phyloP scores from a whole-genome alignment of 1,139 yeast genomes.

The Pichia sp. region DNA sequence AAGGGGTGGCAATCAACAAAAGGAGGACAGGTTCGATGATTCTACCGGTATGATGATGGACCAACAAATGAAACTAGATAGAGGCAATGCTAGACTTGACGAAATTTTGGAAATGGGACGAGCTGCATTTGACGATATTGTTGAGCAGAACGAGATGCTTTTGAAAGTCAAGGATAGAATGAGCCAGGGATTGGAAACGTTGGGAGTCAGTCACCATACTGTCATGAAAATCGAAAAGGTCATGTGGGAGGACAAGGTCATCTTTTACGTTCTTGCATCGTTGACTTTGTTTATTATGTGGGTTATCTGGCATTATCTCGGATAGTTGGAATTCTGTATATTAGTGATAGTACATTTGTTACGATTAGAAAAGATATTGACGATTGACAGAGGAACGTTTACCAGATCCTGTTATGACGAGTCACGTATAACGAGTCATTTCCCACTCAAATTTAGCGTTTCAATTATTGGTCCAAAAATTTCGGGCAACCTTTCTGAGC shows the following conservation, averaged over 20 bases:
- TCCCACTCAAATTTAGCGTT: no score
- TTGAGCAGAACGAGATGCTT: constrained; percentile 74
- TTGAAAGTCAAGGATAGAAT: constrained; percentile 57
- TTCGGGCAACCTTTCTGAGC: constrained; percentile 59
- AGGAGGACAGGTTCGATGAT: constrained; percentile 24
- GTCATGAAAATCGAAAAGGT: constrained; percentile 74
- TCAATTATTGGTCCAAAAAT: constrained; percentile 51
- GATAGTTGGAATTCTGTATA: no score
- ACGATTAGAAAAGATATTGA: no score
- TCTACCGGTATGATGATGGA: constrained; percentile 44
- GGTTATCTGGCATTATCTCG: constrained; percentile 58
- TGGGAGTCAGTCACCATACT: constrained; percentile 85
- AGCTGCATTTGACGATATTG: constrained; percentile 76
- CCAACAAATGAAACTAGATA: constrained; percentile 57
- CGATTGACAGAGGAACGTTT: no score
- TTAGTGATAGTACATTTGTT: no score
- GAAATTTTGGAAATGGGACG: constrained; percentile 88
- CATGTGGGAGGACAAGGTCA: constrained; percentile 83
- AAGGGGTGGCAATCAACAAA: constrained; percentile 20
- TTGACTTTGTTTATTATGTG: constrained; percentile 63
- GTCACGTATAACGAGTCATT: no score
- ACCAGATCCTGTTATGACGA: no score
- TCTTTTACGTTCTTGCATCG: constrained; percentile 72
- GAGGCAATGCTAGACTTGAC: constrained; percentile 79
- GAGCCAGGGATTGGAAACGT: constrained; percentile 63